Evolutionary conservation across 2,329 filamentous ascomycete species (phyloP).

Genomic region (Chaetomium globosum): DNA sequence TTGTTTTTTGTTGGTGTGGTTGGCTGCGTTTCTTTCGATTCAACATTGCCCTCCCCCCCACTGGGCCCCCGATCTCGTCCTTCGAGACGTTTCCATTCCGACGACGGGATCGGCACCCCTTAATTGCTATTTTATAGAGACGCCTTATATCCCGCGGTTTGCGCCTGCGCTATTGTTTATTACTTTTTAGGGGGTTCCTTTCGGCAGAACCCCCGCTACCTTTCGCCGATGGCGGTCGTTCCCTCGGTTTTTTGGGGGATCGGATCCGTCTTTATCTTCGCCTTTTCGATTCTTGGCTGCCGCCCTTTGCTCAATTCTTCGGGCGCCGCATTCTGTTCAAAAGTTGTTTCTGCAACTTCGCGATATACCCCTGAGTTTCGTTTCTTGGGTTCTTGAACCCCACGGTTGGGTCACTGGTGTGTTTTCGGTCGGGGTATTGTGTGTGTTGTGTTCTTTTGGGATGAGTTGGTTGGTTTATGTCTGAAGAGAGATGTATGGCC

Average conservation of each 20-base stretch:
- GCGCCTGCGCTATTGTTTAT: conserved; percentile 31
- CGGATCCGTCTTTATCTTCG: conserved; percentile 1
- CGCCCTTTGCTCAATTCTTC: conserved; percentile 21
- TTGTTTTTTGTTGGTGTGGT: neutral
- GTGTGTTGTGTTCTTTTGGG: conserved; percentile 2
- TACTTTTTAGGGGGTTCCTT: conserved; percentile 26
- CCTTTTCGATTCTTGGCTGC: conserved; percentile 16
- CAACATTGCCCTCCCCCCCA: too few relatives aligned
- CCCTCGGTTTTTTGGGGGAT: neutral
- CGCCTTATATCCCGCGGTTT: conserved; percentile 1
- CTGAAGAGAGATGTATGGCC: conserved; percentile 18
- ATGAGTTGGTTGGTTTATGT: conserved; percentile 11
- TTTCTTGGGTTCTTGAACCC: conserved; percentile 19
- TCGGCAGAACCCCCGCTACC: neutral
- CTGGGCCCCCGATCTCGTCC: neutral
- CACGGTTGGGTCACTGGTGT: conserved; percentile 5
- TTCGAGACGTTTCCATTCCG: neutral
- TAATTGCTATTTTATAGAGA: conserved; percentile 6
- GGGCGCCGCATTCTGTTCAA: conserved; percentile 10
- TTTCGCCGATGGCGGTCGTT: neutral
- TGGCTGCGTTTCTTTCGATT: neutral
- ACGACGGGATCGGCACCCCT: neutral
- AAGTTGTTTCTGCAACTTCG: conserved; percentile 21
- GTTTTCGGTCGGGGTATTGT: conserved; percentile 16
- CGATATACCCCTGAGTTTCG: conserved; percentile 35